phyloP scores from a whole-genome alignment of 345 rosid species.

The Crucihimalaya himalaica region DNA sequence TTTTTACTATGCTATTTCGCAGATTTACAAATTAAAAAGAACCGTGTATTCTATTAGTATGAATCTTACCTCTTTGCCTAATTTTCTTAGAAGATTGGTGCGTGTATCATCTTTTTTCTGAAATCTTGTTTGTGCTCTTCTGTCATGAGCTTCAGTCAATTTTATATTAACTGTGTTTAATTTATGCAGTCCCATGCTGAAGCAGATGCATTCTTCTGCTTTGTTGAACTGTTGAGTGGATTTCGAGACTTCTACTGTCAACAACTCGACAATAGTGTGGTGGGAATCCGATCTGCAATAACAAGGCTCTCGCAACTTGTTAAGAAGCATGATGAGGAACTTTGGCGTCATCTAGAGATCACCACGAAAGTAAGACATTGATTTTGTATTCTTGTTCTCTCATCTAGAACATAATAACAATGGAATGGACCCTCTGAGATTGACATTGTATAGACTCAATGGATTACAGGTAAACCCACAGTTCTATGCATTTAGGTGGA shows the following conservation, averaged over 20 bases:
- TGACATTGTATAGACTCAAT: slow-evolving; percentile 18
- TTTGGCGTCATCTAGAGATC: slow-evolving; percentile 99
- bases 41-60: not conserved
- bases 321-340: slow-evolving; percentile 96
- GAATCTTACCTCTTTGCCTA: not conserved
- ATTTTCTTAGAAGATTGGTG: not conserved
- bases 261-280: slow-evolving; percentile 97
- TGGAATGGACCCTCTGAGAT: not conserved
- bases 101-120: not conserved
- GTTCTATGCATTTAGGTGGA: slow-evolving; percentile 97
- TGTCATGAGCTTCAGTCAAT: not conserved
- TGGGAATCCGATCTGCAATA: slow-evolving; percentile 90
- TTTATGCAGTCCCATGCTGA: slow-evolving; percentile 44
- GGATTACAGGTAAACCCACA: slow-evolving; percentile 88
- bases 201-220: slow-evolving; percentile 60
- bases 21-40: not conserved
- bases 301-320: slow-evolving; percentile 76
- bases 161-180: slow-evolving; percentile 22
- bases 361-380: slow-evolving; percentile 75
- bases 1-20: not conserved
- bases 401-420: not conserved
- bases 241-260: slow-evolving; percentile 96
- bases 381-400: not conserved
- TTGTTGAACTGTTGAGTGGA: slow-evolving; percentile 91
- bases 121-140: slow-evolving; percentile 4